Evolutionary conservation across 306 rosid genomes (phyloP).

Genomic region (Citrullus colocynthis): DNA sequence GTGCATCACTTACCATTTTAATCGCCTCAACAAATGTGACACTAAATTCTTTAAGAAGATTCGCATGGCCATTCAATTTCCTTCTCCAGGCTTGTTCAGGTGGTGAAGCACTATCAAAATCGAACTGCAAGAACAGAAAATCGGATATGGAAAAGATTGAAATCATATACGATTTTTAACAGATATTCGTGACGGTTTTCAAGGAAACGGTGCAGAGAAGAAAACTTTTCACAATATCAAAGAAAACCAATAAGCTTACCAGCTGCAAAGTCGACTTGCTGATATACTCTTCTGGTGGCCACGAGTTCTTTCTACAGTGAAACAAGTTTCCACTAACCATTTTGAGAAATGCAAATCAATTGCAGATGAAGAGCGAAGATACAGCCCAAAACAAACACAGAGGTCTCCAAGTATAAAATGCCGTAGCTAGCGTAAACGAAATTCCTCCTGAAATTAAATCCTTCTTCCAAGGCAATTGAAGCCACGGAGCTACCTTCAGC

Average conservation of each 20-base stretch:
- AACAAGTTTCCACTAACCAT: conserved; percentile 71
- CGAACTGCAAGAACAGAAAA: conserved; percentile 42
- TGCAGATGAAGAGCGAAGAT: neutral
- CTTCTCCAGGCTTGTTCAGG: conserved; percentile 99
- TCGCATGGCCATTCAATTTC: conserved; percentile 81
- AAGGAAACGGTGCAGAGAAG: neutral
- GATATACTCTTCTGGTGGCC: conserved; percentile 92
- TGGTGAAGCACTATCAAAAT: conserved; percentile 90
- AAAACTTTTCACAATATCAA: neutral
- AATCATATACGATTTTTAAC: neutral
- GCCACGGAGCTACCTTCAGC: conserved; percentile 9
- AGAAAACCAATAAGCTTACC: conserved; percentile 23
- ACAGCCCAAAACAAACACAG: neutral
- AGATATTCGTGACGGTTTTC: neutral
- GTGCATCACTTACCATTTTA: conserved; percentile 57
- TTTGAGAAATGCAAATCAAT: neutral
- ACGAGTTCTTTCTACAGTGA: conserved; percentile 77
- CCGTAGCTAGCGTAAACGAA: neutral
- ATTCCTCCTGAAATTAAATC: conserved; percentile 1
- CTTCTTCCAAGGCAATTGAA: neutral
- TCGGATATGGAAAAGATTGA: neutral
- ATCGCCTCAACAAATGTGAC: conserved; percentile 88
- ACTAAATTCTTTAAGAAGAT: conserved; percentile 85
- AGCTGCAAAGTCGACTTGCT: conserved; percentile 58
- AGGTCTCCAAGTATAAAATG: neutral